Evolutionary conservation across 2,329 filamentous ascomycete genomes (phyloP).

Genomic region (Zelopaecilomyces penicillatus): DNA sequence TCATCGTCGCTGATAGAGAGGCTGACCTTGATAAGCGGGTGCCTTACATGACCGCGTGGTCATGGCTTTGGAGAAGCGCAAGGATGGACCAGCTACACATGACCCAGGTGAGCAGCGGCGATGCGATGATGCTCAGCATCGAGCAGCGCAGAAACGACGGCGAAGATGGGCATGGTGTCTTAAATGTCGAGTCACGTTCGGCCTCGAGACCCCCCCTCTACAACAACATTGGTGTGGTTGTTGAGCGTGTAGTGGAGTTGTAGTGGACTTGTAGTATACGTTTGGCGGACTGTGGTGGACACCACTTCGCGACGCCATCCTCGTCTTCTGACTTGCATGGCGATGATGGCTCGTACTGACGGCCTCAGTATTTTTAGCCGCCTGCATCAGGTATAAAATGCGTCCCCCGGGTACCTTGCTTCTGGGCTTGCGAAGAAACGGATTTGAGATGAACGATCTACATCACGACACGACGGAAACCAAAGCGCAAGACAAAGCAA

Average conservation of each 20-base stretch:
- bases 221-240: conserved; percentile 6
- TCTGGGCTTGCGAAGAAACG: conserved; percentile 1
- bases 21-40: conserved; percentile 15
- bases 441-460: conserved; percentile 7
- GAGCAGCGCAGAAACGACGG: conserved; percentile 14
- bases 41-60: conserved; percentile 24
- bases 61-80: conserved; percentile 9
- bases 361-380: conserved; percentile 21
- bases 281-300: conserved; percentile 8
- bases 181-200: conserved; percentile 29
- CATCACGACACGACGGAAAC: conserved; percentile 1
- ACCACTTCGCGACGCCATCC: conserved; percentile 11
- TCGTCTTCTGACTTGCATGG: conserved; percentile 15
- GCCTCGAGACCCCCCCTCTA: conserved; percentile 11
- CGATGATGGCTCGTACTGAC: conserved; percentile 15
- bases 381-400: conserved; percentile 19
- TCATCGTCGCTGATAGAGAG: conserved; percentile 7
- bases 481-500: no score
- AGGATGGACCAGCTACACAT: conserved; percentile 15
- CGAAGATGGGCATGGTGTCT: conserved; percentile 27
- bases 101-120: conserved; percentile 16
- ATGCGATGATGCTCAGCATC: conserved; percentile 22
- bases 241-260: background rate
- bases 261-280: no score
- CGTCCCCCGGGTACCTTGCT: conserved; percentile 11